Evolutionary conservation across 352 stramenopile species (phyloP), one percentile per base, ranked within the genome.

Genomic region (Thalassiosira mediterranea): DNA sequence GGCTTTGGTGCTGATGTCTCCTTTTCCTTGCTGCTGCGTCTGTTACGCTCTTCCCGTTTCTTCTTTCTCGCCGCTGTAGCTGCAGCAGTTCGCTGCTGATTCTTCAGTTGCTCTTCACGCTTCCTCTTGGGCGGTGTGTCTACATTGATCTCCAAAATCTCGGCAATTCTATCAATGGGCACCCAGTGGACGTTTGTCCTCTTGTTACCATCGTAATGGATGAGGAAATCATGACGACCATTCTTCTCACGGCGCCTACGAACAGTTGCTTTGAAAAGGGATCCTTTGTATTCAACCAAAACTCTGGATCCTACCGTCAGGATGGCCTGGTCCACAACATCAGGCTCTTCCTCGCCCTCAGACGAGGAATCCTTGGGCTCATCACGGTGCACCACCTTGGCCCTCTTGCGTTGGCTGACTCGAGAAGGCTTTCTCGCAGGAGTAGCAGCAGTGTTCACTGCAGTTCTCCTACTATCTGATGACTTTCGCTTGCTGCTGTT

Each of bases 171-270:
- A 28, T 83, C 63, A 17, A 77, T 11, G 26, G 69, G 38, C n/a
- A 87, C 56, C 79, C 79, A 87, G 61, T 81, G 70, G 3, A 87
- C 65, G 52, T 82, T 84, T 1, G 75, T 76, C 46, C 70, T 87
- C 49, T 84, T 87, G 37, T 84, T 87, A 3, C 79, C 79, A 70
- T 87, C 79, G 51, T 84, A 87, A 67, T 87, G 79, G 40, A 87
- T 87, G 3, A 82, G 60, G 52, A 80, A 84, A 49, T 82, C 61
- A 17, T 83, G 51, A 5, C 25, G 66, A 2, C 52, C 53, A 32
- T 76, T 67, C 42, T 84, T 84, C 40, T 79, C 31, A 4, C 79
- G 57, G n/a, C 65, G 60, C 62, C 76, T 82, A 1, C 71, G 60
- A 44, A 87, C 74, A 2, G 75, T 87, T 13, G 79, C 64, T 61